Percentiles rank a stretch among this genome's conserved stretches.
Conservation (phyloP, 805 yeast species). For the Metschnikowia anglica region DNA sequence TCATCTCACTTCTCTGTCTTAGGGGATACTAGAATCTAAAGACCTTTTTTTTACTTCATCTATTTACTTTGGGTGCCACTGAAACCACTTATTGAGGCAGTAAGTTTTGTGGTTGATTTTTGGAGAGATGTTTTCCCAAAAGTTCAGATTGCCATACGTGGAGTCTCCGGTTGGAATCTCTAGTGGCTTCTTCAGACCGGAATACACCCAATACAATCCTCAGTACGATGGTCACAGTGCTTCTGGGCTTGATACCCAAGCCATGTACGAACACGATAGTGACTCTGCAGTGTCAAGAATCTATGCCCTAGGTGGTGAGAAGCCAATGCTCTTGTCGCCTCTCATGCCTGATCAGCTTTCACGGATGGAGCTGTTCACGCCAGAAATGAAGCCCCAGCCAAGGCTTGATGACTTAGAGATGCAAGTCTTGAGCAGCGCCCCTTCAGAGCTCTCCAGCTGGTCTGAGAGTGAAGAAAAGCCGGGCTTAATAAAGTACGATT, state of each 20-base stretch:
- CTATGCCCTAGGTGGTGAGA: conserved; percentile 6
- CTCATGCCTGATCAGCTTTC: conserved; percentile 7
- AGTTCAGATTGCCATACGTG: conserved; percentile 12
- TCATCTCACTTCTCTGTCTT: conserved; percentile 1
- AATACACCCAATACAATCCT: conserved; percentile 7
- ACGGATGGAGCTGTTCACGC: conserved; percentile 8
- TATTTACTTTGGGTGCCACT: neutral
- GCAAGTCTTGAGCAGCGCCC: conserved; percentile 14
- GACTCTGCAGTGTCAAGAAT: conserved; percentile 11
- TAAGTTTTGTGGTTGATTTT: conserved; percentile 1
- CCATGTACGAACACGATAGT: conserved; percentile 6
- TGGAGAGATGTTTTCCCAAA: conserved; percentile 10
- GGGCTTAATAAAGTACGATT: conserved; percentile 11
- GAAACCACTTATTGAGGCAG: neutral
- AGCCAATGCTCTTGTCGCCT: conserved; percentile 9
- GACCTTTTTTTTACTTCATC: neutral
- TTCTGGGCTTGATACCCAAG: conserved; percentile 4
- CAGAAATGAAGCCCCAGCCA: conserved; percentile 8
- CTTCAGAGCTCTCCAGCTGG: conserved; percentile 15
- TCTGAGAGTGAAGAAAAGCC: conserved; percentile 13
- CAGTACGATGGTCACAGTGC: conserved; percentile 7
- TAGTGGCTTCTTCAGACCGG: conserved; percentile 10
- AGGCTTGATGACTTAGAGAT: conserved; percentile 13
- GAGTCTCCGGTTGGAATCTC: conserved; percentile 11
- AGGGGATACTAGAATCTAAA: too few relatives aligned